These are phyloP conservation scores for Seiridium unicorne DNA, from an alignment of 2,329 filamentous ascomycete species.

Conservation along the genomic window DNA sequence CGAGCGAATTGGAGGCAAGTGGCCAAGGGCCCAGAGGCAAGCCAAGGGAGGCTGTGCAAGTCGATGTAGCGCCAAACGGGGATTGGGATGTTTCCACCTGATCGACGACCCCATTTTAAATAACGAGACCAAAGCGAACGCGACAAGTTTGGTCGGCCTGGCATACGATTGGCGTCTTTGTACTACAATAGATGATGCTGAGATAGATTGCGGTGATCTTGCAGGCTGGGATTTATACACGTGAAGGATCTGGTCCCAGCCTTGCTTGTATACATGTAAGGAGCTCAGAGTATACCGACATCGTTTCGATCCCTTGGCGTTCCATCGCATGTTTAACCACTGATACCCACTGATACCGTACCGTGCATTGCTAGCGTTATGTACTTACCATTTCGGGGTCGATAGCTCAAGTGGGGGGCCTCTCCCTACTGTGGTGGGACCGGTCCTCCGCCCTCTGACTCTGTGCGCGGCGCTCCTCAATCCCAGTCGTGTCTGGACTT, in stretches of 20 bases:
- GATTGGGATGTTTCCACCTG: conserved; percentile 2
- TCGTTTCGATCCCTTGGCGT: too few species aligned
- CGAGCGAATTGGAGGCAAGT: conserved; percentile 6
- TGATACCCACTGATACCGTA: too few species aligned
- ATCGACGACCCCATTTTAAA: background rate
- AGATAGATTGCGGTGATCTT: background rate
- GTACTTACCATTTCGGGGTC: too few species aligned
- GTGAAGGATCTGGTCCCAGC: background rate
- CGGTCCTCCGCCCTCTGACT: too few species aligned
- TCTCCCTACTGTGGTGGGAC: too few species aligned
- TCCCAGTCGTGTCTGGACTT: too few species aligned
- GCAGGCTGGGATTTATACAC: background rate
- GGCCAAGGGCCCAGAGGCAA: conserved; percentile 8
- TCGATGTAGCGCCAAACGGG: background rate
- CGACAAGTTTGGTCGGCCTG: background rate
- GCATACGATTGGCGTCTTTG: too few species aligned
- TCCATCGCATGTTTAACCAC: too few species aligned
- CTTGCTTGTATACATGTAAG: background rate
- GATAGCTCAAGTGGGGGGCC: too few species aligned
- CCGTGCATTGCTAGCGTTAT: too few species aligned
- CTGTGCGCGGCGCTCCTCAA: too few species aligned
- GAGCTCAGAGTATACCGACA: background rate
- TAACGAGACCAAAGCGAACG: background rate
- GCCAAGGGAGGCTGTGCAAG: conserved; percentile 12
- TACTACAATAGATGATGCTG: background rate